A percentile compares a stretch with the other conserved stretches of the same genome.
Conservation (phyloP, 2,329 filamentous ascomycete genomes). For the Monosporascus sp. region DNA sequence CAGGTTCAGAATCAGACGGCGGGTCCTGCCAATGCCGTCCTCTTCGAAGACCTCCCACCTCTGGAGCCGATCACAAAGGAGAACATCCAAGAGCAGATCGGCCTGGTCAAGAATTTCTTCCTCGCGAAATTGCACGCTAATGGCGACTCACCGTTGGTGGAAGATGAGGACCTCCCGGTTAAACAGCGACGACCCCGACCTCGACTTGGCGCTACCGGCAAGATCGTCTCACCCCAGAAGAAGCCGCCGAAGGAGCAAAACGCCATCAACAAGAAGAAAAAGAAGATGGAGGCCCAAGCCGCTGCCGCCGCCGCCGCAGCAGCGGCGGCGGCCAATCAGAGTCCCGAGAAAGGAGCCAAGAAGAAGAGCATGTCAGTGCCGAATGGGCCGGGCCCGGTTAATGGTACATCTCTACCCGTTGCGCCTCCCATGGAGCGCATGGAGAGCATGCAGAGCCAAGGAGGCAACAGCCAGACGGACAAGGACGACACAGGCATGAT, state of each 20-base stretch:
- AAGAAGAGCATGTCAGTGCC: constrained; percentile 40
- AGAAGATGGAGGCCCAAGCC: constrained; percentile 64
- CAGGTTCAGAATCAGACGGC: constrained; percentile 67
- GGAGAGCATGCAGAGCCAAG: constrained; percentile 53
- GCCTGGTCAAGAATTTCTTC: constrained; percentile 87
- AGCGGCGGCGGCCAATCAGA: constrained; percentile 26
- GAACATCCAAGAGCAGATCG: constrained; percentile 73
- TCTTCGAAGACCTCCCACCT: constrained; percentile 63
- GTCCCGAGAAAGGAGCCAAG: constrained; percentile 39
- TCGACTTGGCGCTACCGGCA: constrained; percentile 66
- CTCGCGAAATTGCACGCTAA: constrained; percentile 81
- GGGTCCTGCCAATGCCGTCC: constrained; percentile 49
- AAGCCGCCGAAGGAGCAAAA: constrained; percentile 76
- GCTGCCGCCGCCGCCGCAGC: constrained; percentile 36
- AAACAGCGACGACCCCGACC: constrained; percentile 79
- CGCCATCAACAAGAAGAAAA: constrained; percentile 80
- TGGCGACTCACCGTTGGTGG: constrained; percentile 73
- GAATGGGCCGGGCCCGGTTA: constrained; percentile 28
- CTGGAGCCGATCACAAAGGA: constrained; percentile 76
- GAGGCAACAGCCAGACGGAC: constrained; percentile 58
- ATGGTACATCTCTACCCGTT: constrained; percentile 32
- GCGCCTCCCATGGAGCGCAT: constrained; percentile 51
- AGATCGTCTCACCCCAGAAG: constrained; percentile 82
- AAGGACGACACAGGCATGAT: constrained; percentile 73
- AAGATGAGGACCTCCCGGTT: constrained; percentile 89